Base-by-base conservation (phyloP, 2,329 filamentous ascomycete genomes). In the Albophoma yamanashiensis region DNA sequence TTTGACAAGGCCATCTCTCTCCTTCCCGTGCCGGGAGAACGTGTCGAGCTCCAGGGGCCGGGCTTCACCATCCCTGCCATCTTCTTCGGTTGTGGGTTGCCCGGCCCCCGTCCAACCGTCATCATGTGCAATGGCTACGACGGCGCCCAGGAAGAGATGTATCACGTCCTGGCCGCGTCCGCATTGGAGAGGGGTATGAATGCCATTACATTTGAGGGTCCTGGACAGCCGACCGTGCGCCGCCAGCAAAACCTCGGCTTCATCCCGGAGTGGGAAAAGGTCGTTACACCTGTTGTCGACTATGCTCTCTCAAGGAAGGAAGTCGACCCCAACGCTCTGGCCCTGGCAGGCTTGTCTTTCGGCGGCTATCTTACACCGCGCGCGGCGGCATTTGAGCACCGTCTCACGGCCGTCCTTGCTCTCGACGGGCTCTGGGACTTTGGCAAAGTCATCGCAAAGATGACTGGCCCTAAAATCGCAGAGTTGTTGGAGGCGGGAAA, bases 61-160 rank as follows among this genome's bases (percentile, higher is more conserved):
- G 64, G 68, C 27, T 75, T 78, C 56, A 66, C 67, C 12, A 65
- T 77, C 14, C 68, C 71, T 0, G 70, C 70, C 6, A 74, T 76
- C 61, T 77, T 69, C 61, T 76, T 70, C 61, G 59, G 66, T 58
- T 2, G 63, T 58, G 47, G 62, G 42, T 36, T 62, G 50, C 17
- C 64, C 38, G 42, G 58, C 25, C 60, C 64, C 57, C 66, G 66
- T 2, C 76, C 77, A 0, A 79, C 76, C 0, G 34, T 80, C 5
- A 66, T 79, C 7, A 63, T 79, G 5, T 71, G 75, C 14, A 75
- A 71, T 42, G 76, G 78, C 3, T 78, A 73, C 56, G 78, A 81
- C 60, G 75, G 69, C 5, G 63, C 72, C 0, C 75, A 78, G 63
- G 78, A 79, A 58, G 77, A 79, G 15, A 67, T 73, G 22, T 74